A percentile compares a stretch with the other conserved stretches of the same genome.
phyloP scores from a whole-genome alignment of 78 protist genomes.

The Dictyostelium citrinum region DNA sequence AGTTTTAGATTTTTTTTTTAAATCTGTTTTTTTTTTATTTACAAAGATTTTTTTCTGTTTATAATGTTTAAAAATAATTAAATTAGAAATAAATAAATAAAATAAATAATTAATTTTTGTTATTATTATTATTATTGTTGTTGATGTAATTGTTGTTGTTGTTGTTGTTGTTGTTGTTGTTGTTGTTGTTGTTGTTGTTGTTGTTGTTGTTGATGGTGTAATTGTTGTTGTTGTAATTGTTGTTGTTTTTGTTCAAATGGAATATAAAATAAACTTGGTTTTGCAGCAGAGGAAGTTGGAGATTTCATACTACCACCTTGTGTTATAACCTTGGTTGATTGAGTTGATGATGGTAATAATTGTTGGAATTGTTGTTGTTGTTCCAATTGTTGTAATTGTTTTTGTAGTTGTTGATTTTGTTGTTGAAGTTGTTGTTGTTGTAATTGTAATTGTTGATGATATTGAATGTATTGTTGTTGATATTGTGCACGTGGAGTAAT shows the following conservation, averaged over 20 bases:
- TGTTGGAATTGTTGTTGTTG: not conserved
- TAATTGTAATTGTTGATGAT: not conserved
- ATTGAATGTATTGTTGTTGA: not conserved
- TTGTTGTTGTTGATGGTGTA: not conserved
- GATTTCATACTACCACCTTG: not conserved
- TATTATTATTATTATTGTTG: too few relatives aligned
- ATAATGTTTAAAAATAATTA: not conserved
- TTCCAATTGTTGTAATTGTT: not conserved
- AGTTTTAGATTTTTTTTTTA: not conserved
- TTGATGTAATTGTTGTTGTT: not conserved
- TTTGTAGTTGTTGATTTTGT: constrained; percentile 2
- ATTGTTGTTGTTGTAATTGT: not conserved
- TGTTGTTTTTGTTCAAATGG: not conserved
- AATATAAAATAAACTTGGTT: constrained; percentile 5
- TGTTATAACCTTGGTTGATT: not conserved
- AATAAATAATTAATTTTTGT: not conserved
- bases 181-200: not conserved
- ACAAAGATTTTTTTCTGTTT: not conserved
- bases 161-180: not conserved
- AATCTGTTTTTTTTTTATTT: not conserved
- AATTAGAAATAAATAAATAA: not conserved
- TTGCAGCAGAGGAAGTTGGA: not conserved
- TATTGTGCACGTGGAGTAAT: constrained; percentile 4
- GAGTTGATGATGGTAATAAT: not conserved
- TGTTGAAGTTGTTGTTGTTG: not conserved